Evolutionary conservation across 768 basidiomycete genomes (phyloP), one percentile per base, ranked within the genome.

Genomic region (Floccularia luteovirens): DNA sequence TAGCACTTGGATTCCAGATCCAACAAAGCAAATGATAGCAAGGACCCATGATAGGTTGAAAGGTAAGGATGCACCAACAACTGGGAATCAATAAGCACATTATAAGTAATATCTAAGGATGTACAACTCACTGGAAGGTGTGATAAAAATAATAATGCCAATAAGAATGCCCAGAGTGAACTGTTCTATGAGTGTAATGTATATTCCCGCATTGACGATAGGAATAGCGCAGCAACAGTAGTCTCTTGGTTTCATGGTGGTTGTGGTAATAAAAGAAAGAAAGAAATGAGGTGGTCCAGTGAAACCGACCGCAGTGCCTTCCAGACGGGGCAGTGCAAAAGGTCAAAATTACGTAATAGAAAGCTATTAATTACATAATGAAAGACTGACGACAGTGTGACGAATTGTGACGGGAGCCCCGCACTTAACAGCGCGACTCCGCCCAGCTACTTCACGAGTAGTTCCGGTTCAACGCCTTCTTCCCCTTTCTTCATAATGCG

Each of bases 171-270:
- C 79, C 14, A 82, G 56, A 12, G 75, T 64, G 31, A 88, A 69
- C 61, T 96, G 92, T 57, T 94, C 88, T 0, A 66, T 57, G 36
- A 98, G 59, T 21, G 84, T 75, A 14, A 76, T 59, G 51, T 96
- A 97, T 39, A 97, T 87, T 23, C 96, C 96, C 45, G 79, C 73
- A 64, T 99, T 94, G 46, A 91, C 69, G 36, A 91, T 63, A 6
- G 93, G 93, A 43, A 97, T 83, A 31, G 92, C 92, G 52, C 87
- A 90, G 59, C 91, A 96, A 54, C 91, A 96, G 55, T 91, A 93
- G 36, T 90, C 82, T 64, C 88, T 76, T 37, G 80, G 62, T 58
- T 80, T 85, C 82, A 86, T 83, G 54, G 55, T 54, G 43, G 46
- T 75, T 52, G 49, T 51, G 55, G 44, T 36, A 45, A 47, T 34